Evolutionary conservation across 257 asterid genomes (phyloP), one percentile per base, ranked within the genome.

Genomic region (Paraleonurus japonicus): DNA sequence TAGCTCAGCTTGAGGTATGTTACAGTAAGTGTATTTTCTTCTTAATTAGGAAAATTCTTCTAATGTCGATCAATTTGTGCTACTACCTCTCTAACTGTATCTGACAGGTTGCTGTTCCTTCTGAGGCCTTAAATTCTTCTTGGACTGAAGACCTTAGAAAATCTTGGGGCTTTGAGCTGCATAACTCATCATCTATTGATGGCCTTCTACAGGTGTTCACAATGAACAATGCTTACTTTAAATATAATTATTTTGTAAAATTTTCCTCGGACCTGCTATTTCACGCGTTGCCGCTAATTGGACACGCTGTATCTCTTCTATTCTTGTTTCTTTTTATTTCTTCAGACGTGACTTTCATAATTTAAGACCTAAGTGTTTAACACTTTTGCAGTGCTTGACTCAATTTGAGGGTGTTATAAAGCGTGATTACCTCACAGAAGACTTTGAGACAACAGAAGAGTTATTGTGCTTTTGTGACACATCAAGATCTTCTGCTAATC

Each of bases 371-470:
- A 32, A 8, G 57, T 27, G 39, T 59, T 11, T 6, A 16, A 48
- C 26, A 28, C 48, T 32, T 24, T 48, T 78, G 75, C 92, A 95
- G 99, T 74, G 88, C 64, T 69, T 92, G 78, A 85, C 90, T 59
- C 94, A 83, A 79, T 83, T 87, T 30, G 99, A 95, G 83, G 90
- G 93, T 27, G 81, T 81, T 63, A 58, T 92, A 70, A 89, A 85
- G 72, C 95, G 96, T 15, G 97, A 87, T 69, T 78, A 76, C 78
- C 81, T 95, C 27, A 85, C 92, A 51, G 83, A 83, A 7, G 86
- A 85, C 72, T 95, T 85, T 70, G 99, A 95, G 85, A 95, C 98
- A 57, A 84, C 98, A 11, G 88, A 85, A 78, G 99, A 95, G 76
- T 79, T 92, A 74, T 70, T 86, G 82, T 70, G 88, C 73, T 74